A percentile compares a stretch with the other conserved stretches of the same genome.
phyloP scores from a whole-genome alignment of 192 early-diverging fungal genomes.

The Coemansia sp. region DNA sequence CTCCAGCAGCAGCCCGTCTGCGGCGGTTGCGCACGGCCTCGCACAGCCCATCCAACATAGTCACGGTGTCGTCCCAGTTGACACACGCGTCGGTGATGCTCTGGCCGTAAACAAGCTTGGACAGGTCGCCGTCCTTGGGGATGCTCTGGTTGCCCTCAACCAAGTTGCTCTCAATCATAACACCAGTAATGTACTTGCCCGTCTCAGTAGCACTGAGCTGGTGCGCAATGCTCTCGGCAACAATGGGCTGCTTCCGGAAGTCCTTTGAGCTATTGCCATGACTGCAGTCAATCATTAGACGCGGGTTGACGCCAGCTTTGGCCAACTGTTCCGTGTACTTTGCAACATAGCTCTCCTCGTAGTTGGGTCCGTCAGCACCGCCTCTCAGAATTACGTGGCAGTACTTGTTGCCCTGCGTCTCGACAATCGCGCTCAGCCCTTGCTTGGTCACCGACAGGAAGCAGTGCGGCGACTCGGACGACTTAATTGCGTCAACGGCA shows the following conservation, averaged over 20 bases:
- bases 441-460: constrained; percentile 87
- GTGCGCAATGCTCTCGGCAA: constrained; percentile 66
- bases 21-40: constrained; percentile 73
- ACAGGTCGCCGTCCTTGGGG: constrained; percentile 68
- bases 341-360: constrained; percentile 69
- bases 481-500: constrained; percentile 90
- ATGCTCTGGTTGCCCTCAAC: constrained; percentile 84
- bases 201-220: constrained; percentile 63
- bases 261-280: constrained; percentile 94
- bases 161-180: constrained; percentile 95
- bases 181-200: constrained; percentile 80
- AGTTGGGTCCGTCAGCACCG: constrained; percentile 85
- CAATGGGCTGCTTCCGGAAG: constrained; percentile 79
- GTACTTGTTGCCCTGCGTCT: constrained; percentile 83
- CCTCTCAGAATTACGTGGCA: constrained; percentile 97
- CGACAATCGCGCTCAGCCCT: constrained; percentile 77
- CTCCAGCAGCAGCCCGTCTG: constrained; percentile 30
- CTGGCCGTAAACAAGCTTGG: constrained; percentile 77
- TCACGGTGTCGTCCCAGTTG: constrained; percentile 84
- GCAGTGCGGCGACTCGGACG: constrained; percentile 72
- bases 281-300: constrained; percentile 93
- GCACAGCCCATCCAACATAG: constrained; percentile 69
- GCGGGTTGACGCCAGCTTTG: constrained; percentile 58
- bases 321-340: constrained; percentile 58
- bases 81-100: constrained; percentile 94